Conservation (phyloP, 169 alveolate genomes). For the Fabrea salina region DNA sequence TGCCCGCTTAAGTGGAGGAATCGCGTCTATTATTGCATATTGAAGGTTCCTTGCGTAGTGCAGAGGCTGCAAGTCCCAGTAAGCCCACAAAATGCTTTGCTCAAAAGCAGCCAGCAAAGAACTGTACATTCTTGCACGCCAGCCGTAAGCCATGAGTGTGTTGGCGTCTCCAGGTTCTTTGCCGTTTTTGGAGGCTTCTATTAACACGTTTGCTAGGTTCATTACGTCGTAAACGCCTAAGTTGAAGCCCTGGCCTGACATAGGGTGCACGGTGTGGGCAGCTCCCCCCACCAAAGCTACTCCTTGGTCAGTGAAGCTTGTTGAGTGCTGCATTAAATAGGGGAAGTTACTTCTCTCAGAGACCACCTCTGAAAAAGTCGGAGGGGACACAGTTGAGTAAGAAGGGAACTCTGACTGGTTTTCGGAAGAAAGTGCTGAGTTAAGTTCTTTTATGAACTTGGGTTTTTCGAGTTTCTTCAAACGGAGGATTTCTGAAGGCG, state of each 20-base stretch:
- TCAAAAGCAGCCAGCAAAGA: background rate
- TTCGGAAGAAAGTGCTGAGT: background rate
- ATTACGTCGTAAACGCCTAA: background rate
- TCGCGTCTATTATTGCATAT: background rate
- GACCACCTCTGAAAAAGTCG: conserved; percentile 25
- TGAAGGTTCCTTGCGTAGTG: background rate
- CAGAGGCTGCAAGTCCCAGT: background rate
- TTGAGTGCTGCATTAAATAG: background rate
- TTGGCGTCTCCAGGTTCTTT: background rate
- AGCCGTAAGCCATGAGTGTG: background rate
- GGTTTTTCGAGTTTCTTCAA: background rate
- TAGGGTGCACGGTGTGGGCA: conserved; percentile 50
- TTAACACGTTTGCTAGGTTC: background rate
- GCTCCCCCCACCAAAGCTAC: conserved; percentile 53
- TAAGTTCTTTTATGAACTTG: background rate
- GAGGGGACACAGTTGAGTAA: conserved; percentile 16
- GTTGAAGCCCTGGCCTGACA: conserved; percentile 39
- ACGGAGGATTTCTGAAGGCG: conserved; percentile 5
- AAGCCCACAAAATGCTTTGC: background rate
- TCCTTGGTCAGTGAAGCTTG: conserved; percentile 16
- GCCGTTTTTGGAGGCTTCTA: background rate
- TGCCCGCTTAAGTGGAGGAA: background rate
- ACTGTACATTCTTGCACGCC: background rate
- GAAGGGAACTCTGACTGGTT: background rate
- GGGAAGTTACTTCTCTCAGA: conserved; percentile 40